Evolutionary conservation across 2,329 filamentous ascomycete species (phyloP).

Genomic region (Nigrospora osmanthi): DNA sequence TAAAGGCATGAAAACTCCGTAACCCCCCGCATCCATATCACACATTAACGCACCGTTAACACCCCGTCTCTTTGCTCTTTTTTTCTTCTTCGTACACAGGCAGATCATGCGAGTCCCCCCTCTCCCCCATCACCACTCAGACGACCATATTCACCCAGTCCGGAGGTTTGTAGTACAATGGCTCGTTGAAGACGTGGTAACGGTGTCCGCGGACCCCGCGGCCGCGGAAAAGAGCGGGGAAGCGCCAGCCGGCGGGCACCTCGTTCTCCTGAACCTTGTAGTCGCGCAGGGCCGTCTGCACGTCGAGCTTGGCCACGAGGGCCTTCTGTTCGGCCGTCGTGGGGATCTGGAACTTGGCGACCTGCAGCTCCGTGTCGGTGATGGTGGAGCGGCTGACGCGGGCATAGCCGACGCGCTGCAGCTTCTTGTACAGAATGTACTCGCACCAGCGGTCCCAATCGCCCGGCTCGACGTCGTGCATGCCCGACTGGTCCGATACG

Average conservation of each 20-base stretch:
- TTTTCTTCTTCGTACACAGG: too few species aligned
- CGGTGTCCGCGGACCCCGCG: slow-evolving; percentile 80
- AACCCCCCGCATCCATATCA: too few species aligned
- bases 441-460: slow-evolving; percentile 99
- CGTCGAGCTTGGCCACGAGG: slow-evolving; percentile 28
- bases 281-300: slow-evolving; percentile 44
- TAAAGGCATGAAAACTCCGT: too few species aligned
- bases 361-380: slow-evolving; percentile 94
- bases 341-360: slow-evolving; percentile 89
- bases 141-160: neutral
- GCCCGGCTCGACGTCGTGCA: slow-evolving; percentile 86
- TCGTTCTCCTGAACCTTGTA: slow-evolving; percentile 58
- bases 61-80: too few species aligned
- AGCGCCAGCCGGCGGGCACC: slow-evolving; percentile 70
- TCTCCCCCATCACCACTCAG: too few species aligned
- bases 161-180: slow-evolving; percentile 52
- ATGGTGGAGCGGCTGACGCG: slow-evolving; percentile 83
- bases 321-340: slow-evolving; percentile 51
- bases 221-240: slow-evolving; percentile 78
- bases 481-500: slow-evolving; percentile 76
- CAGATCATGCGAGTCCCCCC: too few species aligned
- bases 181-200: slow-evolving; percentile 95
- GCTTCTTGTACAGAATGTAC: slow-evolving; percentile 90
- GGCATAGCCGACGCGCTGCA: slow-evolving; percentile 83
- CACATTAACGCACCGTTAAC: too few species aligned